Base-by-base conservation (phyloP, 495 filamentous ascomycete genomes). In the Penicillium simplicissimum region DNA sequence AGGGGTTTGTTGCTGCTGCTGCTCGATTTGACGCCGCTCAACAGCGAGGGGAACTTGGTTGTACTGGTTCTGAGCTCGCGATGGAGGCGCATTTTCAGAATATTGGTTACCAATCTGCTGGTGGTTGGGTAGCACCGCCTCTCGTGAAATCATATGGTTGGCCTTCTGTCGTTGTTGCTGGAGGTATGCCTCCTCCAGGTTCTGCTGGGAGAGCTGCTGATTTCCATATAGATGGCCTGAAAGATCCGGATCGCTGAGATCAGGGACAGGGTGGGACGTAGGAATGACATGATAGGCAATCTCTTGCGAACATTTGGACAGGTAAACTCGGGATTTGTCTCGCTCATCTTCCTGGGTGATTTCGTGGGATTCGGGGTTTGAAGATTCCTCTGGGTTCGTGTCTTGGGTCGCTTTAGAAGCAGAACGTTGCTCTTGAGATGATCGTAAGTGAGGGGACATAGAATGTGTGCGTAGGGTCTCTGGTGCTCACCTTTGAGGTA, bases 361-460 rank as follows among this genome's bases (percentile, higher is more conserved):
- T 54, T 87, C 86, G 31, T 81, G 76, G 40, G 85, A 78, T 57
- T 85, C 83, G 37, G 90, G 84, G 25, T 81, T 78, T 49, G 72
- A 75, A 7, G 56, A 64, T 55, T 71, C 70, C 28, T 70, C 70
- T 34, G 79, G 55, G 42, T 67, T 60, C 10, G 57, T 80, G 36
- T 80, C 66, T 53, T 76, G 71, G 33, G 76, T 77, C 45, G 75
- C 63, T 52, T 68, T 74, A 8, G 72, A 67, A 52, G 77, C 79
- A 5, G 77, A 63, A 14, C 68, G 74, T 70, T 76, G 72, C 57
- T 73, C 77, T 81, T 54, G 37, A 34, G 11, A 51, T 25, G 13
- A 38, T 31, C 28, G 40, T 52, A 45, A 51, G 34, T 58, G n/a
- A 60, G 31, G 48, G 37, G 33, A 28, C 23, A 43, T 14, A 8